Base-by-base conservation (phyloP, 352 stramenopile species). In the Globisporangium abappressorium region DNA sequence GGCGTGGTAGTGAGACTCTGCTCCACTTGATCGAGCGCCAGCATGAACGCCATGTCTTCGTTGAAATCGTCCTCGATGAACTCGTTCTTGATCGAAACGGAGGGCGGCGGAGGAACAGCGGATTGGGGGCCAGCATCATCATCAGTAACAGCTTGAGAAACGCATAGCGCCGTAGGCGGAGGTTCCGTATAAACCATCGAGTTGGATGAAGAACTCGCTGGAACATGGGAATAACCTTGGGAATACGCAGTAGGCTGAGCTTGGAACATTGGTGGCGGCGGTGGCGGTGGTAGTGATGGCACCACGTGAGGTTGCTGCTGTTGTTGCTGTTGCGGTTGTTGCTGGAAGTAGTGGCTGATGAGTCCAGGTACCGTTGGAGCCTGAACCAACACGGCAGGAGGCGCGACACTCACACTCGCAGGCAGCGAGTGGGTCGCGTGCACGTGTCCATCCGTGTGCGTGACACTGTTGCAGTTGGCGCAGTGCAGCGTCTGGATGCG, bases 21-120 rank as follows among this genome's bases (percentile, higher is more conserved):
- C 61, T 93, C 85, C 9, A 88, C 81, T 47, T 89, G 75, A 59
- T 93, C 85, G 30, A 93, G 75, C 0, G 82, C 85, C 66, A 85
- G 64, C 22, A 87, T 69, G 70, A 91, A 93, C 18, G 80, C 72
- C 34, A 87, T 57, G 60, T 93, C 85, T 70, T 93, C 82, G 33
- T 90, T 78, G 34, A 77, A 66, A 41, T 90, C 81, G 51, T 93
- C 80, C 26, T 70, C 69, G 61, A 91, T 90, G 53, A 89, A 91
- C 47, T 85, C 77, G 47, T 90, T 77, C 33, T 70, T 62, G 57
- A 65, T 62, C 20, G 49, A 11, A 28, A 47, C 33, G 3, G 38
- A 46, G 38, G 38, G 38, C 12, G 30, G 6, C 30, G 26, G 38
- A 26, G 11, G 26, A 41, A 14, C 57, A 41, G 38, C 26, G 6